phyloP scores from a whole-genome alignment of 495 filamentous ascomycete genomes.

The Aspergillus incahuasiensis region DNA sequence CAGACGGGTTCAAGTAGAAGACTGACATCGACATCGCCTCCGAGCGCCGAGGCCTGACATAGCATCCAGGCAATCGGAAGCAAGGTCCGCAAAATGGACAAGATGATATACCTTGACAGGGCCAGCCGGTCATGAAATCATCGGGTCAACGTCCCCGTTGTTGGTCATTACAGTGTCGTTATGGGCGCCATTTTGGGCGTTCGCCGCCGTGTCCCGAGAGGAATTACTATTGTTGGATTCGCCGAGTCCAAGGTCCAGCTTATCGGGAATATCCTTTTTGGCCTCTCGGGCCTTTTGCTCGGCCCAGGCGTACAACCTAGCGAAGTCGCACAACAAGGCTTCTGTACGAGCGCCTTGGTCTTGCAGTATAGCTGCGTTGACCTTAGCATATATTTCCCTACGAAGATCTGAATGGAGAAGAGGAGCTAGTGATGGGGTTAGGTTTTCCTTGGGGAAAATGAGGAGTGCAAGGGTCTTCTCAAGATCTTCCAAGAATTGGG shows the following conservation, averaged over 20 bases:
- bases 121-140: slow-evolving; percentile 45
- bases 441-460: slow-evolving; percentile 73
- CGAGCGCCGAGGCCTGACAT: background rate
- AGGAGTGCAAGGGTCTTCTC: slow-evolving; percentile 91
- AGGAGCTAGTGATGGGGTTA: slow-evolving; percentile 68
- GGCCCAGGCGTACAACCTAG: slow-evolving; percentile 79
- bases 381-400: slow-evolving; percentile 66
- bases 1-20: too few species aligned
- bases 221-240: slow-evolving; percentile 30
- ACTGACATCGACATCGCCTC: background rate
- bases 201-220: slow-evolving; percentile 23
- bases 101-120: background rate
- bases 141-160: slow-evolving; percentile 51
- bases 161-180: slow-evolving; percentile 43
- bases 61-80: background rate
- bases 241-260: slow-evolving; percentile 65
- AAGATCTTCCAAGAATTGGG: slow-evolving; percentile 77
- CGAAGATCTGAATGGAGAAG: slow-evolving; percentile 80
- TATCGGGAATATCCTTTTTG: slow-evolving; percentile 70
- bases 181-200: slow-evolving; percentile 24
- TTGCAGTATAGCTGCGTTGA: slow-evolving; percentile 82
- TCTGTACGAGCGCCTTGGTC: slow-evolving; percentile 67
- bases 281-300: slow-evolving; percentile 69
- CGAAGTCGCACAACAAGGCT: slow-evolving; percentile 72
- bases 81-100: background rate